Evolutionary conservation across 2,329 filamentous ascomycete genomes (phyloP).

Genomic region (Aspergillaceae sp.): DNA sequence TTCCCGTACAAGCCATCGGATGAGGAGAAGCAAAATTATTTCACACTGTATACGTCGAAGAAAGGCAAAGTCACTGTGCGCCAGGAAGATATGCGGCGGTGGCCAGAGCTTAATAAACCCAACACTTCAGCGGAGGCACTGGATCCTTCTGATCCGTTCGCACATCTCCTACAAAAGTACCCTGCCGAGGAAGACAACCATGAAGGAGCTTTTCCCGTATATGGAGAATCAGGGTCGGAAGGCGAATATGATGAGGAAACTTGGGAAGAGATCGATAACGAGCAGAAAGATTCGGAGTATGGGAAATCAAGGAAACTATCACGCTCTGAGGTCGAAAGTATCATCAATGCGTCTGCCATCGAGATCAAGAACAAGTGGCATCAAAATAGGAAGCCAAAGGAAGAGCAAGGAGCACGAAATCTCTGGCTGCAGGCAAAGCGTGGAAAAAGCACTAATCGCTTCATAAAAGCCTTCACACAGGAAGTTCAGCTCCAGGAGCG

Average conservation of each 20-base stretch:
- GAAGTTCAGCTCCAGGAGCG: conserved; percentile 37
- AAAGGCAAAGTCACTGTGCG: conserved; percentile 16
- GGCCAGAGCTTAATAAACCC: conserved; percentile 17
- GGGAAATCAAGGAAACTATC: conserved; percentile 29
- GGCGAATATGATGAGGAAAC: conserved; percentile 52
- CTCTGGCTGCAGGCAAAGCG: conserved; percentile 53
- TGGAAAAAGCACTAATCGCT: conserved; percentile 29
- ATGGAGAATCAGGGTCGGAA: conserved; percentile 48
- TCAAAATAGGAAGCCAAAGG: conserved; percentile 48
- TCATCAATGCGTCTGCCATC: conserved; percentile 49
- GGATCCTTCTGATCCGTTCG: conserved; percentile 14
- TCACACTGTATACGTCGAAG: conserved; percentile 22
- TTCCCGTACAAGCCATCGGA: conserved; percentile 18
- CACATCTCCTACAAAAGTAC: conserved; percentile 37
- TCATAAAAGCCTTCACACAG: conserved; percentile 39
- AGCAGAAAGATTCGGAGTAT: conserved; percentile 23
- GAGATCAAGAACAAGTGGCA: conserved; percentile 49
- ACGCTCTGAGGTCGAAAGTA: conserved; percentile 40
- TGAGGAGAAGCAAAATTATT: conserved; percentile 11
- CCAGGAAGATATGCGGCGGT: conserved; percentile 19
- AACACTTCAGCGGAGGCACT: neutral
- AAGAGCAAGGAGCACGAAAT: conserved; percentile 48
- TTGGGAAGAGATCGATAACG: conserved; percentile 53
- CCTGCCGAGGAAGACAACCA: conserved; percentile 29
- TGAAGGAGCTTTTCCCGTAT: conserved; percentile 41